phyloP scores from a whole-genome alignment of 2,329 filamentous ascomycete genomes.

The Fusarium robinianum region DNA sequence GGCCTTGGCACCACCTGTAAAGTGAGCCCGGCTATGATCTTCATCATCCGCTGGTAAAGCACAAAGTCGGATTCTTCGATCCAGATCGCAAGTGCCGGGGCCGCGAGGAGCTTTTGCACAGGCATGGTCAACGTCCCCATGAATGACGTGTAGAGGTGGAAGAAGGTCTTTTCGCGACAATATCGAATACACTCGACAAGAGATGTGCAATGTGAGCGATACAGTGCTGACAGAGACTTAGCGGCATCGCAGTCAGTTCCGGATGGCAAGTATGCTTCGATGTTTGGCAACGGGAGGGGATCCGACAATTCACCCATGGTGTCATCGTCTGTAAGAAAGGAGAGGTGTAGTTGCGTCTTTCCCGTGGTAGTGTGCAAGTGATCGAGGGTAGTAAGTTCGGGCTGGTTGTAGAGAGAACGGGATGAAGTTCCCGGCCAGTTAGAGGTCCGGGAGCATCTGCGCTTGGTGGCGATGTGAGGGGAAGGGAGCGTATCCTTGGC shows the following conservation, averaged over 20 bases:
- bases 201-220: slow-evolving; percentile 93
- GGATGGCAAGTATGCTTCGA: slow-evolving; percentile 76
- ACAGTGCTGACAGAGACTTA: slow-evolving; percentile 82
- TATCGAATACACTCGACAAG: slow-evolving; percentile 94
- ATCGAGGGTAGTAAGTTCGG: slow-evolving; percentile 60
- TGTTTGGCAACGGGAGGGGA: slow-evolving; percentile 79
- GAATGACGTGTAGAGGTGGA: slow-evolving; percentile 92
- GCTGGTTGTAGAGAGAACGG: slow-evolving; percentile 63
- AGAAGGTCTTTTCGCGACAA: slow-evolving; percentile 96
- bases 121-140: slow-evolving; percentile 96
- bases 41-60: slow-evolving; percentile 96
- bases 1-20: slow-evolving; percentile 88
- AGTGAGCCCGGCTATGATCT: slow-evolving; percentile 84
- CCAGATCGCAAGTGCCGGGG: slow-evolving; percentile 83
- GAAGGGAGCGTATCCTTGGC: slow-evolving; percentile 37
- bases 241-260: slow-evolving; percentile 88
- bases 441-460: slow-evolving; percentile 14
- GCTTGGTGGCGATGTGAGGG: slow-evolving; percentile 35
- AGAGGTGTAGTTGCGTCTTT: slow-evolving; percentile 63
- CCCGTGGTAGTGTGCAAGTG: slow-evolving; percentile 60
- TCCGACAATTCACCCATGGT: slow-evolving; percentile 63
- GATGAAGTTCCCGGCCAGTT: slow-evolving; percentile 29
- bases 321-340: slow-evolving; percentile 64
- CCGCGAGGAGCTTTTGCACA: slow-evolving; percentile 87
- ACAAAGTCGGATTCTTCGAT: slow-evolving; percentile 95